Evolutionary conservation across 192 early-diverging fungal species (phyloP).

Genomic region (Thoreauomyces humboldtii): DNA sequence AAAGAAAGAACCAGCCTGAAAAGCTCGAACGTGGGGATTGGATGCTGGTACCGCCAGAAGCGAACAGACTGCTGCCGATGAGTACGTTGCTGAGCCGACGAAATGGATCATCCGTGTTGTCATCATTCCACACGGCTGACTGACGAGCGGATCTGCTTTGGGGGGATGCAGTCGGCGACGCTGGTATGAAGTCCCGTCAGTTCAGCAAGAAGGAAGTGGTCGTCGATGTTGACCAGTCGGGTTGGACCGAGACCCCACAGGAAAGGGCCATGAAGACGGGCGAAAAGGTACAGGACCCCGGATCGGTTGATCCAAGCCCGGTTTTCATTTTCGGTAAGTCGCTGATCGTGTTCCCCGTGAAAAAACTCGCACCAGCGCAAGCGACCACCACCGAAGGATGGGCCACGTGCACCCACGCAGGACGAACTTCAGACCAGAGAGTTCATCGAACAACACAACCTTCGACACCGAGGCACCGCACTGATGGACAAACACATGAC

Average conservation of each 20-base stretch:
- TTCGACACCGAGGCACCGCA: constrained; percentile 37
- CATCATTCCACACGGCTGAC: neutral
- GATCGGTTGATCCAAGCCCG: constrained; percentile 20
- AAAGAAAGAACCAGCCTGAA: neutral
- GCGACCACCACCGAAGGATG: constrained; percentile 14
- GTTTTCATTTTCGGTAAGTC: neutral
- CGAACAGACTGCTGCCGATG: constrained; percentile 25
- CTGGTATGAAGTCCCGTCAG: constrained; percentile 41
- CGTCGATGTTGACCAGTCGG: constrained; percentile 42
- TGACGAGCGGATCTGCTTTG: neutral
- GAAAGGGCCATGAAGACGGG: constrained; percentile 38
- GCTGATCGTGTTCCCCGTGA: neutral
- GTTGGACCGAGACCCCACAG: constrained; percentile 60
- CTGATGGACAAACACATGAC: constrained; percentile 45
- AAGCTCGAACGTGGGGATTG: constrained; percentile 51
- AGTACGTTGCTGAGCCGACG: neutral
- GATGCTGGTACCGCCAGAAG: constrained; percentile 62
- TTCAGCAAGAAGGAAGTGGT: constrained; percentile 41
- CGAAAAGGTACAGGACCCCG: constrained; percentile 33
- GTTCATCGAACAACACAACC: constrained; percentile 34
- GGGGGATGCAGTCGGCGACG: constrained; percentile 11
- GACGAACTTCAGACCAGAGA: constrained; percentile 31
- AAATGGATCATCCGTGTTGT: neutral
- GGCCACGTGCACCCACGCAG: constrained; percentile 20
- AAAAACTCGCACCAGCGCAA: neutral